These are phyloP conservation scores for Aristolochia californica DNA, from an alignment of 164 flowering plant genomes.

Conservation along the genomic window DNA sequence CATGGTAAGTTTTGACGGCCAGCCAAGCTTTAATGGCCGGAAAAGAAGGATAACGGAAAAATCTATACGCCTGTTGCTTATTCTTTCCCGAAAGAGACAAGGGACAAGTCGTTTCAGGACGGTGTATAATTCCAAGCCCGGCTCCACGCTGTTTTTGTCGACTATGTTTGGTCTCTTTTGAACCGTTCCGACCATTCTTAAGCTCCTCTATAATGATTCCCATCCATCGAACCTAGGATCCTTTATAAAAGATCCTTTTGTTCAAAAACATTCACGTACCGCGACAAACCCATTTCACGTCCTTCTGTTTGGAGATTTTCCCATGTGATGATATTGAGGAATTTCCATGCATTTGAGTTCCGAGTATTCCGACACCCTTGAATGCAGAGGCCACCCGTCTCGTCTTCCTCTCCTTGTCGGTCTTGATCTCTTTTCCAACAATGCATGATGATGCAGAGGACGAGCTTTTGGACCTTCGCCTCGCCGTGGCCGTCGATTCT, in stretches of 20 bases:
- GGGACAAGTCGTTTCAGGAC: slow-evolving; percentile 1
- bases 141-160: slow-evolving; percentile 10
- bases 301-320: not conserved
- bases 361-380: too few relatives aligned
- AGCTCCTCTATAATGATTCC: not conserved
- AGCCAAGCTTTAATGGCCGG: too few relatives aligned
- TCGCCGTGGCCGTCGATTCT: slow-evolving; percentile 22
- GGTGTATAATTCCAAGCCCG: slow-evolving; percentile 2
- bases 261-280: not conserved
- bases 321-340: too few relatives aligned
- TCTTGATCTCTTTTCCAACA: too few relatives aligned
- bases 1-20: too few relatives aligned
- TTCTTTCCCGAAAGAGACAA: slow-evolving; percentile 7
- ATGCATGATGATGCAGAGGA: slow-evolving; percentile 11
- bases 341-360: too few relatives aligned
- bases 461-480: slow-evolving; percentile 36
- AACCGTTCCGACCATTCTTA: slow-evolving; percentile 3
- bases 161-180: slow-evolving; percentile 6
- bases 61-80: too few relatives aligned
- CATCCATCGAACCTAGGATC: not conserved
- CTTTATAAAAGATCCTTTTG: not conserved
- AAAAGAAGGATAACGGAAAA: too few relatives aligned
- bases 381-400: too few relatives aligned
- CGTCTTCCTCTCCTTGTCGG: too few relatives aligned
- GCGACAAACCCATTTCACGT: not conserved